Evolutionary conservation across 2,329 filamentous ascomycete species (phyloP), one percentile per base, ranked within the genome.

Genomic region (Davidsoniella virescens): DNA sequence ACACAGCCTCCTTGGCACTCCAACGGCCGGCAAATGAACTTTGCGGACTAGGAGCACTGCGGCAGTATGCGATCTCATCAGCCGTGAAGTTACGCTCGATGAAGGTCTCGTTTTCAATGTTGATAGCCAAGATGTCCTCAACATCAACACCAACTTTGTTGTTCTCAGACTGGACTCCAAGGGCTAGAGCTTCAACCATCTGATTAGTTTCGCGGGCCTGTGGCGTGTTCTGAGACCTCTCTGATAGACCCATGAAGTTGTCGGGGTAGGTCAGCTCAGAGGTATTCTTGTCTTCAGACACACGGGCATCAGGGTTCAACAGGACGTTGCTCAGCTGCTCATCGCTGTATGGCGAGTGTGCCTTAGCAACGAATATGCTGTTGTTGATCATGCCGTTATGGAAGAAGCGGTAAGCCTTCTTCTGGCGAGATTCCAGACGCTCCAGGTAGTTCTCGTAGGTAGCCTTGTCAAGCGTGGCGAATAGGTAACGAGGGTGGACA

Each of bases 331-430:
- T 77, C 68, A 94, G 83, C 69, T 92, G 84, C 52, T 84, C 80
- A 50, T 95, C 87, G 43, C 80, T 80, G 70, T 96, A 98, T 42
- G 92, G 93, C 42, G 88, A 75, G 64, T 88, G 81, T 62, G 76
- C 76, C 80, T 98, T 98, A 65, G 93, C 88, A 55, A 94, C 87
- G 68, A 98, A 98, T 66, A 98, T 76, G 56, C 80, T 86, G 74
- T 98, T 96, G 75, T 94, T 95, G 75, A 96, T 88, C 65, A 98
- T 75, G 55, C 90, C 88, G 60, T 94, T 94, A 71, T 98, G 93
- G 80, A 93, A 94, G 78, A 86, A 96, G 56, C 92, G 80, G 75
- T 98, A 98, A 0, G 92, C 87, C 73, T 90, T 95, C 86, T 95
- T 96, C 68, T 98, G 93, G 56, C 92, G 80, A 38, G 87, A 81